phyloP scores from a whole-genome alignment of 2,329 filamentous ascomycete species.

The Neurospora sp. region DNA sequence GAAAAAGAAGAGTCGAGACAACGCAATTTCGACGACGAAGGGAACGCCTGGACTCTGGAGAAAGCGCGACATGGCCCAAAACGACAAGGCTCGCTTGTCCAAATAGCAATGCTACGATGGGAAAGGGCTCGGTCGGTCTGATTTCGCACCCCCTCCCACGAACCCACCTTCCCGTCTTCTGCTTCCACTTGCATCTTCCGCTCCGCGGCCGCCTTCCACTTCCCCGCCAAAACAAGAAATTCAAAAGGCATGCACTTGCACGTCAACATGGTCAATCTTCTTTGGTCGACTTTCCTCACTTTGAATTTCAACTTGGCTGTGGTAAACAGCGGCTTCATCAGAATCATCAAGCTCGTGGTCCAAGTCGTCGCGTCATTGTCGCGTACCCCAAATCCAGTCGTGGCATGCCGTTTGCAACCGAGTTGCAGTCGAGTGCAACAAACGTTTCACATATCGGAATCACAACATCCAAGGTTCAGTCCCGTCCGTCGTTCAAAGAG shows the following conservation, averaged over 20 bases:
- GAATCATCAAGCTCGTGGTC: not conserved
- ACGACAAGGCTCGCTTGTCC: not conserved
- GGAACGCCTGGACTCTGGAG: not conserved
- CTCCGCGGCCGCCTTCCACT: not conserved
- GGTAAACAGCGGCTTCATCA: not conserved
- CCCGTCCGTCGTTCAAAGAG: not conserved
- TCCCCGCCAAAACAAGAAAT: not conserved
- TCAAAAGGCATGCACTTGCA: not conserved
- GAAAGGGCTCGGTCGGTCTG: not conserved
- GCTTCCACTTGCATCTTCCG: not conserved
- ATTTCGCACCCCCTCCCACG: not conserved
- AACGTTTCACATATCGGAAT: slow-evolving; percentile 4
- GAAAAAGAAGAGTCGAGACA: not conserved
- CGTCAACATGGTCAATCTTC: not conserved
- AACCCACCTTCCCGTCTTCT: not conserved
- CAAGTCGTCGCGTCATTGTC: slow-evolving; percentile 17
- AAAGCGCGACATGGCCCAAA: not conserved
- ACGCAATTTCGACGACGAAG: not conserved
- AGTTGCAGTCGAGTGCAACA: slow-evolving; percentile 6
- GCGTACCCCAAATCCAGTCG: slow-evolving; percentile 10
- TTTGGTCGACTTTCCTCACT: not conserved
- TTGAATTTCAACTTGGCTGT: not conserved
- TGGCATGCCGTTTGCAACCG: slow-evolving; percentile 5
- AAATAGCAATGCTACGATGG: not conserved
- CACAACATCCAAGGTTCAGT: not conserved